phyloP scores from a whole-genome alignment of 106 monocot genomes.

The Apostasia ramifera region DNA sequence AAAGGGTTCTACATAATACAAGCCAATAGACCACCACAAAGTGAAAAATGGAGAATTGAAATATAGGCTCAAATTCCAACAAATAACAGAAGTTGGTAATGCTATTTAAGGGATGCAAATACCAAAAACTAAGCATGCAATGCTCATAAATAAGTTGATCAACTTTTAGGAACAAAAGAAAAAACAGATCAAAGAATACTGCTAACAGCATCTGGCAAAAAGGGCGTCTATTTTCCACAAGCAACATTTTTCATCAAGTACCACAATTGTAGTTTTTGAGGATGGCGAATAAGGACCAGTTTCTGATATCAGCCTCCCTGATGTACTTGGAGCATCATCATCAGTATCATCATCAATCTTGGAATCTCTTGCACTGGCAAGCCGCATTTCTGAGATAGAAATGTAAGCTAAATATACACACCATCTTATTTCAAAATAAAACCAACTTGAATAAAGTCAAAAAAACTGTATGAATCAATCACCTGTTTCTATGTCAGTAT shows the following conservation, averaged over 20 bases:
- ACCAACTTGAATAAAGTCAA: not conserved
- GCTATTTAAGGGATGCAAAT: not conserved
- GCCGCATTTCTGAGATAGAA: conserved; percentile 58
- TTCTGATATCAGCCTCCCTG: conserved; percentile 66
- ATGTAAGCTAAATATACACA: not conserved
- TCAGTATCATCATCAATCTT: conserved; percentile 54
- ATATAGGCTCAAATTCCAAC: not conserved
- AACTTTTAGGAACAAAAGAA: not conserved
- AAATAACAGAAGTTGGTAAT: not conserved
- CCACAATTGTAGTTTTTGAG: conserved; percentile 18
- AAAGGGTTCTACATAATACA: too few species aligned
- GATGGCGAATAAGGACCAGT: conserved; percentile 14
- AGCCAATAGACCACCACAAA: not conserved
- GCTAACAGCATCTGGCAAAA: too few species aligned
- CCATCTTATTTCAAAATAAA: not conserved
- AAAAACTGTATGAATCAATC: not conserved
- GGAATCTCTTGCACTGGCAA: conserved; percentile 58
- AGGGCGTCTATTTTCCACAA: too few species aligned
- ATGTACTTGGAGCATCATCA: conserved; percentile 82
- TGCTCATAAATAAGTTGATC: not conserved
- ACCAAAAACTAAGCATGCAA: not conserved
- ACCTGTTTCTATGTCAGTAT: conserved; percentile 99
- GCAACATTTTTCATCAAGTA: conserved; percentile 6
- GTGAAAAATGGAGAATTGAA: not conserved
- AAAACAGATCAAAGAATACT: too few species aligned